phyloP scores from a whole-genome alignment of 2,329 filamentous ascomycete genomes.

The Aureobasidium subglaciale region DNA sequence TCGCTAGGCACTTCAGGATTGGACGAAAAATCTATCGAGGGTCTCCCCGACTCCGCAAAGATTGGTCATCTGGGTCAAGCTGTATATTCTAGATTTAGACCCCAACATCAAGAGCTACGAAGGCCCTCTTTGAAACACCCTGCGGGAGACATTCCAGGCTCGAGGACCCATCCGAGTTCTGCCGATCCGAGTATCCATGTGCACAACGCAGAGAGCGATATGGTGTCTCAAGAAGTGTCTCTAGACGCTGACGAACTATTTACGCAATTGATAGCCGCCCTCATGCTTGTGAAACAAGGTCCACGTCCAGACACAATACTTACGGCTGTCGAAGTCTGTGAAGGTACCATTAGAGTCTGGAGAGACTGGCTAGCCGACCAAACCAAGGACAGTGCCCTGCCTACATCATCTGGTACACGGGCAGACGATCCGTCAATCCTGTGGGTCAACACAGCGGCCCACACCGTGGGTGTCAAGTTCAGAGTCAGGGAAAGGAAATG shows the following conservation, averaged over 20 bases:
- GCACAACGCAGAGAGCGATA: conserved; percentile 14
- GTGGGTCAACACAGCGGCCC: conserved; percentile 57
- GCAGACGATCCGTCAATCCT: conserved; percentile 44
- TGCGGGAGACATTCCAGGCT: conserved; percentile 42
- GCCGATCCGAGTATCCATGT: conserved; percentile 13
- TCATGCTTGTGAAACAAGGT: conserved; percentile 61
- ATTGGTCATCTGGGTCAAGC: conserved; percentile 45
- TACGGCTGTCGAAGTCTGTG: conserved; percentile 58
- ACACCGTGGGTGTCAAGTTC: conserved; percentile 61
- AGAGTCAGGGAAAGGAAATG: conserved; percentile 50
- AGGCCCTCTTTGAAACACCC: conserved; percentile 35
- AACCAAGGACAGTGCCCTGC: conserved; percentile 16
- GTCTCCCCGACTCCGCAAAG: conserved; percentile 31
- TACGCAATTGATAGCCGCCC: conserved; percentile 63
- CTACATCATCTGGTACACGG: background rate
- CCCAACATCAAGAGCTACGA: conserved; percentile 49
- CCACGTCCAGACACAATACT: conserved; percentile 55
- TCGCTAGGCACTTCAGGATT: conserved; percentile 59
- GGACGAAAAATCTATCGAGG: conserved; percentile 26
- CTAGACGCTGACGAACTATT: conserved; percentile 67
- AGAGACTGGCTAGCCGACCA: conserved; percentile 60
- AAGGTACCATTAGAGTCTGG: conserved; percentile 64
- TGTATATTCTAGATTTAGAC: conserved; percentile 66
- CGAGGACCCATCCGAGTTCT: conserved; percentile 31
- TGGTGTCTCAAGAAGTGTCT: conserved; percentile 35